Base-by-base conservation (phyloP, 140 eudicot genomes). In the Ambrosia hybrid region DNA sequence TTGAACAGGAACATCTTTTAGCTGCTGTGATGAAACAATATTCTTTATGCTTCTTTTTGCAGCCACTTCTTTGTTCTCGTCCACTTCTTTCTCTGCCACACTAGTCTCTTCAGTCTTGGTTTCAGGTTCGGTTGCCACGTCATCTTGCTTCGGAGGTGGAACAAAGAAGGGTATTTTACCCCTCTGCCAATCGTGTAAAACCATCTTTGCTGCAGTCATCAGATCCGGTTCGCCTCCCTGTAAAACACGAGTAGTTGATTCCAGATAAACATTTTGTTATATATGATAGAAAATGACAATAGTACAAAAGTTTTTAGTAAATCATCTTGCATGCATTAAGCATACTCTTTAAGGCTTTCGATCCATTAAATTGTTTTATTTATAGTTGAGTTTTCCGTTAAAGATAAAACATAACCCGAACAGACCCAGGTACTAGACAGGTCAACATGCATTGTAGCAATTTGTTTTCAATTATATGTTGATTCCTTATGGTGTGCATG, bases 211-310 rank as follows among this genome's bases (percentile, higher is more conserved):
- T 30, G 93, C 99, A 21, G 99, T 93, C 87, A 71, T 90, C 58
- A 79, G 67, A 80, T 93, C 97, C 2, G 99, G 99, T 57, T 93
- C 99, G 43, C 99, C 99, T 56, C 99, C 99, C 99, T 92, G 82
- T 43, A 64, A 60, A 73, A 57, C 55, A 49, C 5, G 4, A 48
- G 53, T 49, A 12, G n/a, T 41, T 41, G 9, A 41, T 41, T 41
- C 9, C 48, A 41, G 7, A 4, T 41, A 63, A n/a, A 64, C 9
- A 12, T 13, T 4, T 12, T 51, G 56, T 51, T 10, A 51, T 6
- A 51, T 51, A 51, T 9, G 56, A 51, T 51, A 3, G 3, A 6
- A 9, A 51, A 41, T 30, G 9, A 41, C 48, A 3, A 41, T 41
- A 41, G 34, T 1, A 30, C 34, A 30, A 30, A 30, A 30, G 2